Percentiles rank a stretch among this genome's conserved stretches.
These are phyloP conservation scores for Passiflora organensis DNA, from an alignment of 345 rosid species.

Conservation along the genomic window DNA sequence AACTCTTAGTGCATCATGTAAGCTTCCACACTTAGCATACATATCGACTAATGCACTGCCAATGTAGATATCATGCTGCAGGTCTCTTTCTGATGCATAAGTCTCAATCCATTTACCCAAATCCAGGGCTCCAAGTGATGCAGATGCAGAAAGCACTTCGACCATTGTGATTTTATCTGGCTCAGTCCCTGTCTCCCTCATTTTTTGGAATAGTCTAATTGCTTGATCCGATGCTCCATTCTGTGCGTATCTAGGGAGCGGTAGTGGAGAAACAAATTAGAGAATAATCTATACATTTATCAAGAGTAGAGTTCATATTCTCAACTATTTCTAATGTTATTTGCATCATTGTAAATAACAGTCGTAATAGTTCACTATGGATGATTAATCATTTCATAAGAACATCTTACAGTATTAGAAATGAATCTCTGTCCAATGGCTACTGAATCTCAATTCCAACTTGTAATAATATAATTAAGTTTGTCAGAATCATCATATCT, in stretches of 20 bases:
- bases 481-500: too few species aligned
- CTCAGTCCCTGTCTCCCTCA: conserved; percentile 40
- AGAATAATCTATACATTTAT: conserved; percentile 1
- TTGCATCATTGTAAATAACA: too few species aligned
- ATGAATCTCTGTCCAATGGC: too few species aligned
- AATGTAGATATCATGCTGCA: conserved; percentile 51
- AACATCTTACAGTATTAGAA: too few species aligned
- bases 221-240: conserved; percentile 75
- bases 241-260: conserved; percentile 58
- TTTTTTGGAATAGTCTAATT: conserved; percentile 44
- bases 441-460: too few species aligned
- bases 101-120: conserved; percentile 59
- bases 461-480: too few species aligned
- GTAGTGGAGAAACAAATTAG: neutral
- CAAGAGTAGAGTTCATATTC: too few species aligned
- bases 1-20: conserved; percentile 59
- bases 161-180: conserved; percentile 55
- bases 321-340: too few species aligned
- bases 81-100: conserved; percentile 39
- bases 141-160: conserved; percentile 67
- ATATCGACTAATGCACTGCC: conserved; percentile 78
- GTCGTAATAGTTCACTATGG: too few species aligned
- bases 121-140: conserved; percentile 71
- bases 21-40: conserved; percentile 82
- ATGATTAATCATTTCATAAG: too few species aligned